phyloP scores from a whole-genome alignment of 768 basidiomycete genomes.

The Leccinum pellstonianum region DNA sequence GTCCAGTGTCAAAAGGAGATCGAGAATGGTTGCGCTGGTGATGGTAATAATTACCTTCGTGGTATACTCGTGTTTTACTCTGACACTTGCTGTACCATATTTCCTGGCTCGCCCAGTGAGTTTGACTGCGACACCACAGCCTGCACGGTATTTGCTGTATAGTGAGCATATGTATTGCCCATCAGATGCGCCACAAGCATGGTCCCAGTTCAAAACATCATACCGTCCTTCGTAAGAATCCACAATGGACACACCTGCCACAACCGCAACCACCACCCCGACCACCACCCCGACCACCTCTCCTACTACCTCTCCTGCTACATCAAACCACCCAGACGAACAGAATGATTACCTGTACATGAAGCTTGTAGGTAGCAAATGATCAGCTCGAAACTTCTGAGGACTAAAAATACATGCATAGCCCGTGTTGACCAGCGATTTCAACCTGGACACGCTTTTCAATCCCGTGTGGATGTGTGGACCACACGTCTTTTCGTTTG shows the following conservation, averaged over 20 bases:
- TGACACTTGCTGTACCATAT: constrained; percentile 1
- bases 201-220: neutral
- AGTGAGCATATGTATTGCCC: neutral
- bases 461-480: too few relatives aligned
- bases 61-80: neutral
- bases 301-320: neutral
- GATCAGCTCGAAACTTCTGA: too few relatives aligned
- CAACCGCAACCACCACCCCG: neutral
- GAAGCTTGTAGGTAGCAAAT: neutral
- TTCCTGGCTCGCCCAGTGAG: neutral
- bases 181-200: neutral
- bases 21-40: neutral
- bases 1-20: neutral
- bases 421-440: constrained; percentile 30
- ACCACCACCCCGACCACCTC: neutral
- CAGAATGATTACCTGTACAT: neutral
- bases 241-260: neutral
- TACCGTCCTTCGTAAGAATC: neutral
- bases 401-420: neutral
- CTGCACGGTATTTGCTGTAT: neutral
- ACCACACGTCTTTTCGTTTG: too few relatives aligned
- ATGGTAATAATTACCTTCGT: neutral
- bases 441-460: constrained; percentile 44
- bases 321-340: neutral
- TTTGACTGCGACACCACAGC: neutral